phyloP scores from a whole-genome alignment of 2,329 filamentous ascomycete genomes.

The Epichloe amarillans region DNA sequence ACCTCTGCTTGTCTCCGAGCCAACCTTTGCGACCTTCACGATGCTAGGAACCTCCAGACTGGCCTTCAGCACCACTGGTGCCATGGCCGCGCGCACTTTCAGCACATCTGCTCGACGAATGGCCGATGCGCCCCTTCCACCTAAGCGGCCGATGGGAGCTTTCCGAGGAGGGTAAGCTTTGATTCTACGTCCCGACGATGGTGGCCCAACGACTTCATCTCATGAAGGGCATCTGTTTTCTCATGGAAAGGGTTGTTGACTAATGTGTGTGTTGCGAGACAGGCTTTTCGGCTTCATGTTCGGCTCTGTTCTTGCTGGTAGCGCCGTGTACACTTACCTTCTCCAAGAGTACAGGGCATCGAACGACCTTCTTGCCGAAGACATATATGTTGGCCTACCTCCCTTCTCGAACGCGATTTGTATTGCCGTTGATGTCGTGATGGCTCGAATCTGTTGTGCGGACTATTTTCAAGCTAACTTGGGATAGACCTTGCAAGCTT shows the following conservation, averaged over 20 bases:
- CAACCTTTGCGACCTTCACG: slow-evolving; percentile 5
- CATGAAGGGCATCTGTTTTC: neutral
- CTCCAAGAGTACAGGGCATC: slow-evolving; percentile 86
- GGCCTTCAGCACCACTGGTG: slow-evolving; percentile 26
- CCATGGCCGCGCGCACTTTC: slow-evolving; percentile 28
- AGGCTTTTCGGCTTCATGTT: slow-evolving; percentile 88
- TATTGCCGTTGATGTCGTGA: neutral
- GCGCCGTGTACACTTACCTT: slow-evolving; percentile 81
- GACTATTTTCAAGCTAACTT: neutral
- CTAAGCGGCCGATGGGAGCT: slow-evolving; percentile 44
- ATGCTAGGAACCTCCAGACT: slow-evolving; percentile 33
- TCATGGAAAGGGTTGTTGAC: neutral
- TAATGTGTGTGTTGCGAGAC: slow-evolving; percentile 1
- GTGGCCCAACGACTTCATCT: neutral
- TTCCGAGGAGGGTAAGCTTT: slow-evolving; percentile 45
- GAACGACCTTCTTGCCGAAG: slow-evolving; percentile 86
- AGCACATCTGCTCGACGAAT: slow-evolving; percentile 36
- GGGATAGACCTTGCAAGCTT: slow-evolving; percentile 65
- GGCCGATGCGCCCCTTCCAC: slow-evolving; percentile 34
- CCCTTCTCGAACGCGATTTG: neutral
- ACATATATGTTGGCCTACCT: slow-evolving; percentile 73
- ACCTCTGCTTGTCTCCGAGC: neutral
- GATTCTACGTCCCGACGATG: slow-evolving; percentile 4
- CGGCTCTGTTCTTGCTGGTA: slow-evolving; percentile 66
- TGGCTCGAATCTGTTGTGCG: neutral